Evolutionary conservation across 352 stramenopile species (phyloP).

Genomic region (Phytophthora sansomeana): DNA sequence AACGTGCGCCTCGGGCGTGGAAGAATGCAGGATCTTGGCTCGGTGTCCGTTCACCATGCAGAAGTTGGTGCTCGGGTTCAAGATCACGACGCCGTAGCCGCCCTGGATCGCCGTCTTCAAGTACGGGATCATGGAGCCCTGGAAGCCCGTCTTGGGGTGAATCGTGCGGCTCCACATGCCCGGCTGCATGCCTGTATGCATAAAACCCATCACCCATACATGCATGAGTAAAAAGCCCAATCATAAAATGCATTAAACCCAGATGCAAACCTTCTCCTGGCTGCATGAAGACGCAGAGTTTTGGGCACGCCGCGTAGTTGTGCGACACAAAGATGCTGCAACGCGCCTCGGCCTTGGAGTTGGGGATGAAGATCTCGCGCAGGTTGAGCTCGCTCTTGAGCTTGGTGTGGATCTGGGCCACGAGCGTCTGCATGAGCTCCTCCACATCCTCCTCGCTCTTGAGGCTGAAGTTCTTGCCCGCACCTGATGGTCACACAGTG

Average conservation of each 20-base stretch:
- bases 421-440: constrained; percentile 85
- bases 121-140: constrained; percentile 90
- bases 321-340: constrained; percentile 89
- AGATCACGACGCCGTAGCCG: constrained; percentile 81
- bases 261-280: constrained; percentile 52
- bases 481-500: constrained; percentile 6
- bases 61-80: constrained; percentile 88
- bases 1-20: constrained; percentile 79
- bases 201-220: constrained; percentile 4
- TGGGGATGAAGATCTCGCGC: constrained; percentile 90
- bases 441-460: constrained; percentile 86
- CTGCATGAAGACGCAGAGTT: constrained; percentile 88
- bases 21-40: constrained; percentile 85
- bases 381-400: constrained; percentile 87
- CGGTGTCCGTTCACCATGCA: constrained; percentile 81
- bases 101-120: constrained; percentile 87
- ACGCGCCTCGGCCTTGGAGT: constrained; percentile 85
- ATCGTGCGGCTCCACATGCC: constrained; percentile 79
- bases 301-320: constrained; percentile 83
- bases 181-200: constrained; percentile 59
- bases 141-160: constrained; percentile 83
- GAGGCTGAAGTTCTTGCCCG: constrained; percentile 79
- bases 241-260: not conserved
- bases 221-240: not conserved
- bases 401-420: constrained; percentile 87